Evolutionary conservation across 345 rosid genomes (phyloP), one percentile per base, ranked within the genome.

Genomic region (Lepidium sativum): DNA sequence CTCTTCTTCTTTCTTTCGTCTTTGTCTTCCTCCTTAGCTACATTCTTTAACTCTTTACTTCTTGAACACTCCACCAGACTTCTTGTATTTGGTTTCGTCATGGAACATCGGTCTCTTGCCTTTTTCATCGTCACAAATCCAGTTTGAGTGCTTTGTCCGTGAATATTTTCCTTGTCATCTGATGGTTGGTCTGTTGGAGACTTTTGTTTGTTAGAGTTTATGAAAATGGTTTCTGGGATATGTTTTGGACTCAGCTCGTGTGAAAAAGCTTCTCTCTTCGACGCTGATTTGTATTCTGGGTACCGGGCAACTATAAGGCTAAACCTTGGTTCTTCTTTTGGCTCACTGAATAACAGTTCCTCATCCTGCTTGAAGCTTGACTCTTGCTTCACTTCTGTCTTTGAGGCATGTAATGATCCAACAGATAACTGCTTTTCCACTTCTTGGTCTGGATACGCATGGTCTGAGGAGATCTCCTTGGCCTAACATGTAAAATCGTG

Each of bases 81-180:
- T 60, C 33, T 41, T 45, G 3, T 53, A 20, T 9, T 44, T 23
- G 76, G 60, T 71, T 47, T 66, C 13, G 0, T 29, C 59, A 18
- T 23, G 20, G 65, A 65, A 68, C 76, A 67, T 59, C 33, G 77
- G 56, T 51, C 73, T 37, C 68, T 73, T 42, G 55, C 65, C 79
- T 77, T 85, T 67, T 74, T 82, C 67, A 65, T 70, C 2, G 84
- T 75, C 54, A 84, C 78, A 71, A 84, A 89, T 45, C 87, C 90
- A 65, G 71, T 60, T 54, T 70, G 75, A 13, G 35, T 39, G 40
- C 27, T 50, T 50, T 60, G 41, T 55, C 61, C 65, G 29, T 25
- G 60, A 51, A 29, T 61, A 52, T 84, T 86, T 67, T 73, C 77
- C 61, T 73, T 73, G 45, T 32, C 61, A 17, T 58, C 35, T 56